Percentiles rank a stretch among this genome's conserved stretches.
Evolutionary conservation across 2,329 filamentous ascomycete species (phyloP).

Genomic region (Cercospora sojina): DNA sequence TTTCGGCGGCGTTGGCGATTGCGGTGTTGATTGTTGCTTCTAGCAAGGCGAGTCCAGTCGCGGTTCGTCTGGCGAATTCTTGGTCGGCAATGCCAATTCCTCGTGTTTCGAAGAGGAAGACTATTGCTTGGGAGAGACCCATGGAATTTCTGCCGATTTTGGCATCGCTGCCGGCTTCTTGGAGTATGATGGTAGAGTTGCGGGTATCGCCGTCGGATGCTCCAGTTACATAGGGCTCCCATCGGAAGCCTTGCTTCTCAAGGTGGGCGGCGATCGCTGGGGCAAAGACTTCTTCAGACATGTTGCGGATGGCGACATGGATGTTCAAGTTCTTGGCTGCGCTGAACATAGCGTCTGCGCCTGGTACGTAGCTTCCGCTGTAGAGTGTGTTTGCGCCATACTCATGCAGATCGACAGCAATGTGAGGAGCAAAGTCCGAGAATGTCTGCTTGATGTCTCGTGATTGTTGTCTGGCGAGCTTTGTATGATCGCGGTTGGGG

Average conservation of each 20-base stretch:
- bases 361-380: constrained; percentile 36
- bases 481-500: constrained; percentile 41
- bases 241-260: constrained; percentile 33
- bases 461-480: constrained; percentile 39
- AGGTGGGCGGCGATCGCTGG: constrained; percentile 37
- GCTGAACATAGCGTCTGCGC: constrained; percentile 39
- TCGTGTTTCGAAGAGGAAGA: constrained; percentile 40
- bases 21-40: constrained; percentile 39
- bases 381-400: constrained; percentile 35
- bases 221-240: constrained; percentile 39
- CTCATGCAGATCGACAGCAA: constrained; percentile 42
- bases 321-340: constrained; percentile 43
- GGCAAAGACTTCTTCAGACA: constrained; percentile 39
- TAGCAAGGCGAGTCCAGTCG: constrained; percentile 38
- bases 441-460: constrained; percentile 39
- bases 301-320: constrained; percentile 36
- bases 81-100: constrained; percentile 41
- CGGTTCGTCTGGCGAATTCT: constrained; percentile 37
- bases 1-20: constrained; percentile 32
- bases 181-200: constrained; percentile 30
- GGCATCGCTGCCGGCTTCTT: constrained; percentile 40
- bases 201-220: constrained; percentile 25
- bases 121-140: constrained; percentile 39
- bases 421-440: constrained; percentile 36
- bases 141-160: constrained; percentile 42